Base-by-base conservation (phyloP, 129 eudicot species). In the Pittosporum tobira region DNA sequence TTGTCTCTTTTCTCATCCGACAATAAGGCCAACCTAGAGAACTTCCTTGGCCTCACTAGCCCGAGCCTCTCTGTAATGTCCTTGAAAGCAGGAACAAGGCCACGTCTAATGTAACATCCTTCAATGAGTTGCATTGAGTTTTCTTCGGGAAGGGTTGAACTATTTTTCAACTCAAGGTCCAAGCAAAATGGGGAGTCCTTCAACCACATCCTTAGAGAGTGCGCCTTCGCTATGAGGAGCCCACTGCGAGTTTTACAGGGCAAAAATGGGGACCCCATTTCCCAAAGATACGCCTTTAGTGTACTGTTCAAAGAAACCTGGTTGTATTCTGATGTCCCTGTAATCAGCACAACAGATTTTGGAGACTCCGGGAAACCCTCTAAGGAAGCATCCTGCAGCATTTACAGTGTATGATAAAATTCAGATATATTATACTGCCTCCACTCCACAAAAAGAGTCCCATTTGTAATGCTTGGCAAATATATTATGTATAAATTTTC, bases 181-280 rank as follows among this genome's bases (percentile, higher is more conserved):
- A 78, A 69, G 80, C 96, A 93, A 62, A 87, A 87, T 28, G 96
- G 96, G 48, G 99, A 93, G 65, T 93, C 99, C 62, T 93, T 93
- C 65, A 93, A 66, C 99, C 99, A 93, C 94, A 84, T 70, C 55
- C 94, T 77, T 59, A 93, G 63, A 14, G 99, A 87, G 83, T 87
- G 99, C 8, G 94, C 96, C 78, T 87, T 87, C 36, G 99, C 96
- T 18, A 93, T 66, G 2, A 93, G 91, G 27, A 87, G 37, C 22
- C 99, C 99, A 15, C 73, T 79, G 24, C 96, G 73, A 11, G 91
- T 81, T 70, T 84, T 81, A 73, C 96, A 87, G 14, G 99, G 99
- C 62, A 93, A 68, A 77, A 87, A 93, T 9, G 99, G 99, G 44
- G 96, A 93, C 10, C 94, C 99, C 96, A 93, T 93, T 68, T 93